Base-by-base conservation (phyloP, 495 filamentous ascomycete species). In the Parmelia sp. region DNA sequence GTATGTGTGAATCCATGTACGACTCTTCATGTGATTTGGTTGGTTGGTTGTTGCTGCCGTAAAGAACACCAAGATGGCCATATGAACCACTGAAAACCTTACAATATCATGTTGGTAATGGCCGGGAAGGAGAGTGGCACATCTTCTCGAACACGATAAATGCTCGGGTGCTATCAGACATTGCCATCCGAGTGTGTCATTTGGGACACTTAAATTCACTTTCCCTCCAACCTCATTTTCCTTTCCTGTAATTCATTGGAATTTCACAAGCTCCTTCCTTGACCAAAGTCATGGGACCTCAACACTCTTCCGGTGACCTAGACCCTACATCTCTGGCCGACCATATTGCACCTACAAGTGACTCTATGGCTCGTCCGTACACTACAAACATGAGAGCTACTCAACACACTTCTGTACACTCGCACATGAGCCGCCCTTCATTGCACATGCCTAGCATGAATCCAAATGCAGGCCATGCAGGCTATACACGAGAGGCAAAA, bases 391-490 rank as follows among this genome's bases (percentile, higher is more conserved):
- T 55, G 11, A 55, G 19, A 27, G 3, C 51, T 31, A 8, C 51
- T 29, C 51, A 55, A 25, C 49, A 57, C 37, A n/a, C 33, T 6
- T 63, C 61, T 12, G 4, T 9, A 15, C 27, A 40, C 39, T 31
- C 61, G 33, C 61, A 57, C 8, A 63, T 63, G 61, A 55, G 39
- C 10, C 12, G 12, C 15, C 9, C 36, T 25, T 5, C 45, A 19
- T 37, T 36, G 15, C 27, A 37, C 25, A 27, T 53, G 27, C 29
- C 40, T 21, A 57, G 11, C 35, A 57, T 63, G 61, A 44, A 57
- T 15, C 40, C 44, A 56, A 64, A 59, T n/a, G 25, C 33, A 33
- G 55, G 42, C 31, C 59, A 59, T 17, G 17, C 56, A 37, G 35
- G 44, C 56, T n/a, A 27, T 5, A 1, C 36, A 12, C 40, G 44